Evolutionary conservation across 305 asterid genomes (phyloP).

Genomic region (Solanum chacoense): DNA sequence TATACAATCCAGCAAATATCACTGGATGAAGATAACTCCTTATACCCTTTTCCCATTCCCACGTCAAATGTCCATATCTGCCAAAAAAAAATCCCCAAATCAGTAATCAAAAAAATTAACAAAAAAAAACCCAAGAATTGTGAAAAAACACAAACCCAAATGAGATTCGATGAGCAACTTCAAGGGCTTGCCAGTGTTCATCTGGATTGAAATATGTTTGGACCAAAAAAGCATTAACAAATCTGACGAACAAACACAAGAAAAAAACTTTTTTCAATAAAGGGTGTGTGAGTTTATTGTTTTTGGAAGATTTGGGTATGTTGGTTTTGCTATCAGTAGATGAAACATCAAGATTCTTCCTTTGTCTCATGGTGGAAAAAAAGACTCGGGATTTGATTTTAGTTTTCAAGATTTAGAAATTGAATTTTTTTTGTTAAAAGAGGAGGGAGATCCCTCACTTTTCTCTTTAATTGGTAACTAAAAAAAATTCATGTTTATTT

Average conservation of each 20-base stretch:
- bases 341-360: neutral
- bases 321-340: neutral
- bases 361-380: neutral
- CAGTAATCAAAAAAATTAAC: neutral
- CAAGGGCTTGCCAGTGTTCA: constrained; percentile 98
- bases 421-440: neutral
- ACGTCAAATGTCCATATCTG: constrained; percentile 94
- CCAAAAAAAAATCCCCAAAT: neutral
- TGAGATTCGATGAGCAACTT: constrained; percentile 40
- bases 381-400: neutral
- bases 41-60: constrained; percentile 92
- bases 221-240: constrained; percentile 57
- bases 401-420: neutral
- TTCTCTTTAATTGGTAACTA: neutral
- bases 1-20: constrained; percentile 70
- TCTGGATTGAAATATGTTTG: constrained; percentile 97
- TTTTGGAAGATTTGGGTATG: neutral
- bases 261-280: constrained; percentile 18
- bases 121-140: neutral
- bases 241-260: constrained; percentile 26
- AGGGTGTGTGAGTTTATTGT: neutral
- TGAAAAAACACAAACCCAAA: constrained; percentile 41
- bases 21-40: constrained; percentile 88
- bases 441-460: neutral
- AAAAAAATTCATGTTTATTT: neutral